Base-by-base conservation (phyloP, 352 stramenopile genomes). In the Phytophthora quininea region DNA sequence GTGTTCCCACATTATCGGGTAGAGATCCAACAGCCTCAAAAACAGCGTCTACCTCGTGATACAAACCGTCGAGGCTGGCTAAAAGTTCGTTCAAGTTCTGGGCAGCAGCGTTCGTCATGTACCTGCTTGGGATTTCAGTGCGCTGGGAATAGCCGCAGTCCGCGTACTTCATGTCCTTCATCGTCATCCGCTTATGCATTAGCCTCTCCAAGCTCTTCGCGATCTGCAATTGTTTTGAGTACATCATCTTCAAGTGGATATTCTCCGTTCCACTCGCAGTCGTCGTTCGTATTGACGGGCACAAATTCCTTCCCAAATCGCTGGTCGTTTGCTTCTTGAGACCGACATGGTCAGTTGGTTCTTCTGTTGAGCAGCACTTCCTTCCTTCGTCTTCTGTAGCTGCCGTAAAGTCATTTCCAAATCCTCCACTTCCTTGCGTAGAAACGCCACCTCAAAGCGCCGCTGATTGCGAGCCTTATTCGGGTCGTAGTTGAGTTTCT, bases 61-160 rank as follows among this genome's bases (percentile, higher is more conserved):
- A 79, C 3, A 65, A 70, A 10, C 54, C 65, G 9, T 84, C 73
- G 1, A 76, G 63, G 27, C 76, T 60, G 7, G 57, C 54, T 4
- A 62, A 38, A 12, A 80, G 61, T 19, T 80, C 64, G 8, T 77
- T 49, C 14, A 80, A 75, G 31, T 74, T 74, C 19, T 60, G n/a
- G 4, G 56, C 55, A 24, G 53, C 46, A 8, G 60, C 48, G 14
- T 60, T 31, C 40, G 55, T 60, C 32, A 56, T 29, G 37, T 64
- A 48, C 3, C 48, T 58, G 1, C n/a, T 52, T 32, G 68, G 58
- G 8, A 72, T 48, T n/a, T 72, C 54, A 7, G 66, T 64, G 14
- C 68, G 63, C 49, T 58, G 32, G 3, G 63, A 55, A 4, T 54
- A 63, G 19, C 57, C 69, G 19, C 35, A 32, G 52, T 62, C 49